Conservation (phyloP, 2,329 filamentous ascomycete genomes). For the Dactylonectria macrodidyma region DNA sequence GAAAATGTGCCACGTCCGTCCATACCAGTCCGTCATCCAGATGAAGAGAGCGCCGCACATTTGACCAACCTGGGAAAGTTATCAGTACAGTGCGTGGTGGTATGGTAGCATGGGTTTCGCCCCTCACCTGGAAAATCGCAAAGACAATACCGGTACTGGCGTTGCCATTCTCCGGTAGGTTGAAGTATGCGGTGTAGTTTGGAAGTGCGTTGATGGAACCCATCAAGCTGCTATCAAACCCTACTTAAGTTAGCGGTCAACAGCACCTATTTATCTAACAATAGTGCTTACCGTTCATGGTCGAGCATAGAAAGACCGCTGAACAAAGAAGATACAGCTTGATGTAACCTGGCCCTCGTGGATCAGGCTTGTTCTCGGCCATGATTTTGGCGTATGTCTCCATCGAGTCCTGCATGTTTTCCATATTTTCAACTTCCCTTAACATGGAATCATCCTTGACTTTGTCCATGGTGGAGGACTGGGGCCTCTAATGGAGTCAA, state of each 20-base stretch:
- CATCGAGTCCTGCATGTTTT: conserved; percentile 13
- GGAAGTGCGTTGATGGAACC: conserved; percentile 61
- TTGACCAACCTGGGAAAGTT: conserved; percentile 52
- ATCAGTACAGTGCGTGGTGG: not conserved
- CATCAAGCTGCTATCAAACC: conserved; percentile 60
- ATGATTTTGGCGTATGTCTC: conserved; percentile 30
- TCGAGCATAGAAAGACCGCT: conserved; percentile 53
- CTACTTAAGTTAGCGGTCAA: conserved; percentile 38
- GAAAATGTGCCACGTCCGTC: conserved; percentile 60
- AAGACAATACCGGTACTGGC: conserved; percentile 61
- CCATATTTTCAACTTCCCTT: conserved; percentile 20
- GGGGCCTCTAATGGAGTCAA: not conserved
- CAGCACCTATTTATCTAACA: too few species aligned
- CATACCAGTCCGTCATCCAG: conserved; percentile 61
- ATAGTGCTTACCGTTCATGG: conserved; percentile 55
- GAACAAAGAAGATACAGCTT: conserved; percentile 27
- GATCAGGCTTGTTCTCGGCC: conserved; percentile 31
- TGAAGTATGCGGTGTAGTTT: conserved; percentile 59
- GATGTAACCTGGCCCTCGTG: conserved; percentile 30
- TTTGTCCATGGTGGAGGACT: conserved; percentile 26
- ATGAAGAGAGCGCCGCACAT: conserved; percentile 60
- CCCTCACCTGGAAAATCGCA: conserved; percentile 53
- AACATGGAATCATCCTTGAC: conserved; percentile 19
- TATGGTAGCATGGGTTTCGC: not conserved
- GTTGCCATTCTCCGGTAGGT: conserved; percentile 53